Conservation (phyloP, 2,329 filamentous ascomycete species). For the Fusarium udum region DNA sequence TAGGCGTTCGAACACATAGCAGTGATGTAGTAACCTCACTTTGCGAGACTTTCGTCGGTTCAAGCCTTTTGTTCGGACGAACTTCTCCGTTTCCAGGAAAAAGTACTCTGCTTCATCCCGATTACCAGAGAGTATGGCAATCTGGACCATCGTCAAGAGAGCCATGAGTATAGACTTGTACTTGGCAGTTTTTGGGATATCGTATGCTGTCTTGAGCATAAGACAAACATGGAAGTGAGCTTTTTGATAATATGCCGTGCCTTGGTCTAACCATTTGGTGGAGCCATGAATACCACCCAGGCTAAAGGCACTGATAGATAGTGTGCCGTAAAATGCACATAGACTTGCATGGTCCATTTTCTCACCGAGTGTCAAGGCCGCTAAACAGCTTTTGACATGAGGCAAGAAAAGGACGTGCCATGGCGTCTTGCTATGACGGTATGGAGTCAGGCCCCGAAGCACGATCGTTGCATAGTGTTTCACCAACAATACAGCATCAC, state of each 20-base stretch:
- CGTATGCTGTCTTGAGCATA: slow-evolving; percentile 23
- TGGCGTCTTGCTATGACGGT: slow-evolving; percentile 30
- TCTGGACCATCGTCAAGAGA: slow-evolving; percentile 29
- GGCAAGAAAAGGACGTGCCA: slow-evolving; percentile 29
- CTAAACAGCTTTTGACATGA: slow-evolving; percentile 22
- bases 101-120: slow-evolving; percentile 26
- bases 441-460: slow-evolving; percentile 24
- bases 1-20: slow-evolving; percentile 21
- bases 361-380: slow-evolving; percentile 15
- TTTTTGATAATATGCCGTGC: slow-evolving; percentile 10
- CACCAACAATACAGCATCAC: slow-evolving; percentile 15
- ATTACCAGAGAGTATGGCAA: slow-evolving; percentile 16
- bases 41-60: slow-evolving; percentile 29
- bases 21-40: slow-evolving; percentile 23
- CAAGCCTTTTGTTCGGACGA: slow-evolving; percentile 22
- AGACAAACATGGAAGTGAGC: neutral
- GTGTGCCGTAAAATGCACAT: slow-evolving; percentile 27
- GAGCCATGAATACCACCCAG: slow-evolving; percentile 16
- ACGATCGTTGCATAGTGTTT: slow-evolving; percentile 27
- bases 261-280: slow-evolving; percentile 12
- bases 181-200: slow-evolving; percentile 25
- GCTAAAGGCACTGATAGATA: slow-evolving; percentile 30
- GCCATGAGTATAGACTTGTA: slow-evolving; percentile 34
- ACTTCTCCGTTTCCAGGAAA: slow-evolving; percentile 31
- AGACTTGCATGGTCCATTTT: slow-evolving; percentile 26